These are phyloP conservation scores for Coelastrella sp. DNA, from an alignment of 139 green algal species.

Conservation along the genomic window DNA sequence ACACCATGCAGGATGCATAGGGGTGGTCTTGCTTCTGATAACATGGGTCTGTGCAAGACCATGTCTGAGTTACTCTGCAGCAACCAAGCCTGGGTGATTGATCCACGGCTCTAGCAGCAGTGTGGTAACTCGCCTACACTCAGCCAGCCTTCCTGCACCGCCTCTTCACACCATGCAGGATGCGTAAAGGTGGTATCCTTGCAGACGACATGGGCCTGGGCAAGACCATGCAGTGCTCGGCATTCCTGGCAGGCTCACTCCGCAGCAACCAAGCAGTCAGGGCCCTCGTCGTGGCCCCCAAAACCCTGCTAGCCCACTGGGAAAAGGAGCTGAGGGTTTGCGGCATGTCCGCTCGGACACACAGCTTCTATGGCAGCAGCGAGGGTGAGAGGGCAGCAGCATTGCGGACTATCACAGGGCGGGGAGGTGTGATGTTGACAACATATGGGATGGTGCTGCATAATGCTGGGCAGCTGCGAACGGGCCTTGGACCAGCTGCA, in stretches of 20 bases:
- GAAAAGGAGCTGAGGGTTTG: slow-evolving; percentile 87
- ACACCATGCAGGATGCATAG: too few species aligned
- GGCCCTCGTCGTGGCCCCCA: slow-evolving; percentile 88
- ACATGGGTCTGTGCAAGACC: slow-evolving; percentile 86
- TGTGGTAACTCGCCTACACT: too few species aligned
- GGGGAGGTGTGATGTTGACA: slow-evolving; percentile 85
- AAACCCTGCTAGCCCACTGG: slow-evolving; percentile 92
- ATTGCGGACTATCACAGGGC: slow-evolving; percentile 42
- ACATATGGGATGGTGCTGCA: slow-evolving; percentile 96
- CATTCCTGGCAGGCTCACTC: slow-evolving; percentile 76
- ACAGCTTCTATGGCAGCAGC: slow-evolving; percentile 44
- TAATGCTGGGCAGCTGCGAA: slow-evolving; percentile 64
- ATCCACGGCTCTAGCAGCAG: too few species aligned
- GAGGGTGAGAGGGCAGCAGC: slow-evolving; percentile 50
- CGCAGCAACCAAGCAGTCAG: slow-evolving; percentile 44
- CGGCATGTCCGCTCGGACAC: slow-evolving; percentile 62
- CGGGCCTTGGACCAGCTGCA: not conserved
- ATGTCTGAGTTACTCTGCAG: slow-evolving; percentile 39
- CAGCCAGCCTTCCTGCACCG: too few species aligned
- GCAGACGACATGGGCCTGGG: slow-evolving; percentile 70
- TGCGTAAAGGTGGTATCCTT: too few species aligned
- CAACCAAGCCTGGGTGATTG: not conserved
- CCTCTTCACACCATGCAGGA: too few species aligned
- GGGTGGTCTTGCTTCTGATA: too few species aligned
- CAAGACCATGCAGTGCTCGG: slow-evolving; percentile 85